phyloP scores from a whole-genome alignment of 1,284 basidiomycete species.

The Mycena sp. region DNA sequence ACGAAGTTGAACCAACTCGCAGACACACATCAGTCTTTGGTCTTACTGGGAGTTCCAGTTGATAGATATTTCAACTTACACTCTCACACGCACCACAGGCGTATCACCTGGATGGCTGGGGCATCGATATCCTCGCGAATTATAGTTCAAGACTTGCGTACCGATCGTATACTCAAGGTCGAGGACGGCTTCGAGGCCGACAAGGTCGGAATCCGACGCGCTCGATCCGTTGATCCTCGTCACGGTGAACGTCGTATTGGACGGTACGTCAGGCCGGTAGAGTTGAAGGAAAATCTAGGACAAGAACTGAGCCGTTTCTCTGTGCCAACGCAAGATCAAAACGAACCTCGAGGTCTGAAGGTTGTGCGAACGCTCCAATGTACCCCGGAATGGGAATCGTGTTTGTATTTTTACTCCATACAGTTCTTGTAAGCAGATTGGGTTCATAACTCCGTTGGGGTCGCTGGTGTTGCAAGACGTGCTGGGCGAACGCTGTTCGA shows the following conservation, averaged over 20 bases:
- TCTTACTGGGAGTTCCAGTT: too few relatives aligned
- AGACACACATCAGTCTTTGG: too few relatives aligned
- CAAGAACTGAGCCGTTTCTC: conserved; percentile 33
- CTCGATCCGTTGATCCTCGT: conserved; percentile 54
- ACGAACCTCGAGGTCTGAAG: conserved; percentile 49
- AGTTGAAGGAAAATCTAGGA: conserved; percentile 51
- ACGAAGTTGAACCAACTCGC: too few relatives aligned
- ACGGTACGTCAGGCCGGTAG: conserved; percentile 31
- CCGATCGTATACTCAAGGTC: conserved; percentile 58
- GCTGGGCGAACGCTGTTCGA: conserved; percentile 3
- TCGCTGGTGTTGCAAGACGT: conserved; percentile 16
- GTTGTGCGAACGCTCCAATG: conserved; percentile 53
- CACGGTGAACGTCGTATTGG: conserved; percentile 31
- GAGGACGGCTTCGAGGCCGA: conserved; percentile 52
- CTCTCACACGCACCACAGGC: too few relatives aligned
- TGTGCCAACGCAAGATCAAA: not conserved
- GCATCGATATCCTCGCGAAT: too few relatives aligned
- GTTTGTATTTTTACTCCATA: conserved; percentile 67
- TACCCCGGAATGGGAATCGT: conserved; percentile 66
- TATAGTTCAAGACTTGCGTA: not conserved
- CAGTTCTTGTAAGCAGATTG: conserved; percentile 63
- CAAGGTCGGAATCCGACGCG: conserved; percentile 45
- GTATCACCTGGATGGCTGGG: too few relatives aligned
- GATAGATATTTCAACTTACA: too few relatives aligned
- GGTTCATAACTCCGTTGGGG: conserved; percentile 56